Evolutionary conservation across 202 grass and related monocot genomes (phyloP).

Genomic region (Carex arenaria): DNA sequence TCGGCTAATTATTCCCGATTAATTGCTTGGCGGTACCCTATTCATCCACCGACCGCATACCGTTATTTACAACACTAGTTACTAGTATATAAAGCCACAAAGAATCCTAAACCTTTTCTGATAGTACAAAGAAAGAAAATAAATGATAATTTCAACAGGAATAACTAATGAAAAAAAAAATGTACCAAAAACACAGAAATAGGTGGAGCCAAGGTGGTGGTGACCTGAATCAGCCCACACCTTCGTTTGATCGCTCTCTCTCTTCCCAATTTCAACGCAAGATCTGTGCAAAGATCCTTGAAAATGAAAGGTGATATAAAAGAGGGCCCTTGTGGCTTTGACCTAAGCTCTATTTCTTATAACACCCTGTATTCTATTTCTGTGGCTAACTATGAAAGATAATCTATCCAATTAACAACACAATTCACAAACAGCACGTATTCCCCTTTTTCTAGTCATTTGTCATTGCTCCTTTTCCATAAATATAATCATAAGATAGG

Average conservation of each 20-base stretch:
- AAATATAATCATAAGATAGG: not conserved
- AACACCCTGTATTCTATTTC: not conserved
- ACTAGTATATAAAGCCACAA: not conserved
- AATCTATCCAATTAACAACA: slow-evolving; percentile 16
- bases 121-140: not conserved
- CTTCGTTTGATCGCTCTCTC: not conserved
- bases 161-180: not conserved
- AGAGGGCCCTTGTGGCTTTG: slow-evolving; percentile 5
- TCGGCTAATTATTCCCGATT: too few species aligned
- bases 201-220: not conserved
- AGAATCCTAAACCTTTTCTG: not conserved
- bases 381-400: slow-evolving; percentile 10
- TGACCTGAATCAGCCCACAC: not conserved
- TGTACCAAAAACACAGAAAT: not conserved
- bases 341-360: slow-evolving; percentile 5
- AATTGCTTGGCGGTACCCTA: too few species aligned
- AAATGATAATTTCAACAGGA: not conserved
- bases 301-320: slow-evolving; percentile 10
- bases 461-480: not conserved
- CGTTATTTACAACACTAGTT: too few species aligned
- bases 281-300: slow-evolving; percentile 20
- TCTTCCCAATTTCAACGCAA: slow-evolving; percentile 7
- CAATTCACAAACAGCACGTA: slow-evolving; percentile 17
- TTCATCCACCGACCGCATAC: too few species aligned
- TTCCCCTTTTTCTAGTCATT: not conserved